Base-by-base conservation (phyloP, 129 eudicot species). In the Pittosporum tobira region DNA sequence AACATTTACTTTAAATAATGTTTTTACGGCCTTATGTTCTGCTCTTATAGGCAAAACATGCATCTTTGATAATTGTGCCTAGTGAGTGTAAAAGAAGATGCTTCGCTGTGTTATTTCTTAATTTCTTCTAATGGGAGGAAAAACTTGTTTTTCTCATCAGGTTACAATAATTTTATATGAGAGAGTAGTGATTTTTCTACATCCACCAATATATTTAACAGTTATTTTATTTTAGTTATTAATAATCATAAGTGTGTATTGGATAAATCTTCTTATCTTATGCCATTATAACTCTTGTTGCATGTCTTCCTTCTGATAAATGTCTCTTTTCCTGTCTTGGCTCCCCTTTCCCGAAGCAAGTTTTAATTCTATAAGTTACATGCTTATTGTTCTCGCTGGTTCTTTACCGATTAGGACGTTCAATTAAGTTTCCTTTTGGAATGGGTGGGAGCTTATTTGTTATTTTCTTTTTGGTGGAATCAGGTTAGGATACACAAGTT, bases 401-500 rank as follows among this genome's bases (percentile, higher is more conserved):
- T 11, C 22, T 18, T 6, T 5, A 18, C 14, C 49, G 13, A 16
- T 45, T 15, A 45, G 2, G n/a, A 45, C 7, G 6, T 15, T 6
- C 22, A 6, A 3, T 15, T 18, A 45, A n/a, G 16, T 45, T 45
- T 1, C 20, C 3, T 16, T 4, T 12, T 55, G 26, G 27, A 19
- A 34, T 25, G 1, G 5, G 12, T 24, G 37, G 46, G 57, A 22
- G 6, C 44, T 37, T 64, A 37, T 26, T 26, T 14, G 3, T 34
- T 26, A 11, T 65, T 60, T 13, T 49, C 19, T 50, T 59, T 34
- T 26, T 27, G 66, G 57, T n/a, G 50, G 16, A 21, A 63, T 66
- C 75, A 90, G 97, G 89, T 62, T 31, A 77, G 85, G 62, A 82
- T 90, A 67, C 81, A 83, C 53, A 76, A 68, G 55, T 90, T 90